phyloP scores from a whole-genome alignment of 1,284 basidiomycete species.

The Pulveroboletus sp. region DNA sequence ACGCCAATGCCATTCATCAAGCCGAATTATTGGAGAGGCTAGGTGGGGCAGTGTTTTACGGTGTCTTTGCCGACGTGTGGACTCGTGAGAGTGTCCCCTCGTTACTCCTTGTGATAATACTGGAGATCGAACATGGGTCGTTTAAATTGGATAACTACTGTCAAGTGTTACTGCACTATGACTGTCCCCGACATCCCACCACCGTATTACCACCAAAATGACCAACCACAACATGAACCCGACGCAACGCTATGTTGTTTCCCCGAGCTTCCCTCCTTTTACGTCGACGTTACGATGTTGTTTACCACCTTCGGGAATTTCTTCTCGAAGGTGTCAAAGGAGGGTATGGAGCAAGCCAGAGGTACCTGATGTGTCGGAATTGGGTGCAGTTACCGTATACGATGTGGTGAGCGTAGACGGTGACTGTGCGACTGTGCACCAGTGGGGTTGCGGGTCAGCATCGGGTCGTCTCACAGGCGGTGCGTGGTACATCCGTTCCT shows the following conservation, averaged over 20 bases:
- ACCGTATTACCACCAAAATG: background rate
- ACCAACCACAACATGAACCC: background rate
- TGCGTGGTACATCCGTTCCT: too few species aligned
- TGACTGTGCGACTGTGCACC: too few species aligned
- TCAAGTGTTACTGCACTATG: background rate
- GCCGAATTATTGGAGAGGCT: constrained; percentile 70
- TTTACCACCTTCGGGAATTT: too few species aligned
- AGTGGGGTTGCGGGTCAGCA: too few species aligned
- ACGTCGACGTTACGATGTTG: constrained; percentile 4
- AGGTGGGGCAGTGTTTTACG: background rate
- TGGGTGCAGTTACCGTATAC: background rate
- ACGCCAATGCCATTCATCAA: constrained; percentile 82
- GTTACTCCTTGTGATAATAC: background rate
- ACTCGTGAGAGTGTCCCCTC: too few species aligned
- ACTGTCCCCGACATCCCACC: background rate
- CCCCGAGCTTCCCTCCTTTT: constrained; percentile 9
- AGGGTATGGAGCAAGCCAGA: too few species aligned
- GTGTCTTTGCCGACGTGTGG: background rate
- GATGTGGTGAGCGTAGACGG: too few species aligned
- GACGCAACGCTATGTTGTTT: constrained; percentile 1
- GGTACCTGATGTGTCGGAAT: constrained; percentile 7
- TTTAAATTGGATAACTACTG: background rate
- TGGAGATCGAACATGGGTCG: background rate
- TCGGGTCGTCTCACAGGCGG: too few species aligned
- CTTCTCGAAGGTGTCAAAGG: too few species aligned